A percentile compares a stretch with the other conserved stretches of the same genome.
Evolutionary conservation across 495 filamentous ascomycete genomes (phyloP).

Genomic region (Rhypophila decipiens): DNA sequence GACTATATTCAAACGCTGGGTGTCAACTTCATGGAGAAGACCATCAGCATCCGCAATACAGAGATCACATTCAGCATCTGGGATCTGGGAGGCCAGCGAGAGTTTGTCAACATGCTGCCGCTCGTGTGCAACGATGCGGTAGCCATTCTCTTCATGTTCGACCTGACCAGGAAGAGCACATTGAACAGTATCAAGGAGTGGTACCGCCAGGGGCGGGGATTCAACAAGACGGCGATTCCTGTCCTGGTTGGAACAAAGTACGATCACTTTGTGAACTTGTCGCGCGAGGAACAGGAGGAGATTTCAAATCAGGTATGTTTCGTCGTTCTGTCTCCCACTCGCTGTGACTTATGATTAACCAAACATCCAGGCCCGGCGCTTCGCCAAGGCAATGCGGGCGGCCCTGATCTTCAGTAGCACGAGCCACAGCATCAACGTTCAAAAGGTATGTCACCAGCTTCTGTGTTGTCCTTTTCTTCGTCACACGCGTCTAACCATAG

Average conservation of each 20-base stretch:
- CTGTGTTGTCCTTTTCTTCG: background rate
- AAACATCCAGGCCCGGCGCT: conserved; percentile 69
- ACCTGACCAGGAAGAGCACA: conserved; percentile 94
- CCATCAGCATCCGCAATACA: conserved; percentile 98
- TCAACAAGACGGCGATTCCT: conserved; percentile 98
- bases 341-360: background rate
- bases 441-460: conserved; percentile 70
- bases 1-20: conserved; percentile 98
- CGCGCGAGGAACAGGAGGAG: conserved; percentile 93
- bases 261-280: conserved; percentile 98
- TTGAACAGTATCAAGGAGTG: conserved; percentile 99
- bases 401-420: conserved; percentile 97
- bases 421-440: conserved; percentile 97
- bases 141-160: conserved; percentile 98
- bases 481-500: background rate
- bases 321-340: background rate
- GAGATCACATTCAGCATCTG: conserved; percentile 99
- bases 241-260: conserved; percentile 97
- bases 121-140: conserved; percentile 98
- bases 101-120: conserved; percentile 99
- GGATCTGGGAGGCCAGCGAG: conserved; percentile 95
- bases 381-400: conserved; percentile 97
- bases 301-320: conserved; percentile 84
- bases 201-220: conserved; percentile 95
- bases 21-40: conserved; percentile 99